A percentile compares a stretch with the other conserved stretches of the same genome.
Evolutionary conservation across 345 rosid genomes (phyloP).

Genomic region (Arabidopsis suecica): DNA sequence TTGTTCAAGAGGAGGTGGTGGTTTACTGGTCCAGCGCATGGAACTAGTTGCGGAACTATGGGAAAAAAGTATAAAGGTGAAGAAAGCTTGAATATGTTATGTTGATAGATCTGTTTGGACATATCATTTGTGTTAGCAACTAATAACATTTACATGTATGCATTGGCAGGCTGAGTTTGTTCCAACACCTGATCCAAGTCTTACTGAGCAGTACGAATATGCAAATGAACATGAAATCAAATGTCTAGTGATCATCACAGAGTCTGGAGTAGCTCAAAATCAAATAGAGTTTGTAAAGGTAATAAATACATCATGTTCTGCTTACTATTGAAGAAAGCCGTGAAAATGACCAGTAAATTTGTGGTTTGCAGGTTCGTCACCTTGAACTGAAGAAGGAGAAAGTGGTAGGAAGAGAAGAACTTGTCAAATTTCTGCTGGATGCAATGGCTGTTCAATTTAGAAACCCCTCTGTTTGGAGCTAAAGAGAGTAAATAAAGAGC

Average conservation of each 20-base stretch:
- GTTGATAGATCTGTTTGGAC: background rate
- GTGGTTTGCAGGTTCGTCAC: constrained; percentile 67
- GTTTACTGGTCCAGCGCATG: constrained; percentile 91
- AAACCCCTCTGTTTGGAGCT: constrained; percentile 76
- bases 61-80: constrained; percentile 89
- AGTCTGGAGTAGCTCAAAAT: constrained; percentile 68
- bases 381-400: constrained; percentile 83
- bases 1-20: constrained; percentile 98
- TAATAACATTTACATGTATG: constrained; percentile 30
- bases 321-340: background rate
- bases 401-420: constrained; percentile 67
- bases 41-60: constrained; percentile 86
- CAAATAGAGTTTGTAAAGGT: constrained; percentile 76
- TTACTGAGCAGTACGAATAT: constrained; percentile 94
- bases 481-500: constrained; percentile 33
- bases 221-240: constrained; percentile 91
- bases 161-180: constrained; percentile 81
- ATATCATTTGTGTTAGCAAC: constrained; percentile 30
- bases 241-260: constrained; percentile 84
- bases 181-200: constrained; percentile 88
- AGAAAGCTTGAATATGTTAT: constrained; percentile 15
- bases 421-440: constrained; percentile 71
- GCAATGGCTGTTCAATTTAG: constrained; percentile 76
- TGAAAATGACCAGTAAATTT: constrained; percentile 4
- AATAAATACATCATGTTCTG: constrained; percentile 16